Conservation (phyloP, 441 rosid genomes). For the Eutrema salsugineum region DNA sequence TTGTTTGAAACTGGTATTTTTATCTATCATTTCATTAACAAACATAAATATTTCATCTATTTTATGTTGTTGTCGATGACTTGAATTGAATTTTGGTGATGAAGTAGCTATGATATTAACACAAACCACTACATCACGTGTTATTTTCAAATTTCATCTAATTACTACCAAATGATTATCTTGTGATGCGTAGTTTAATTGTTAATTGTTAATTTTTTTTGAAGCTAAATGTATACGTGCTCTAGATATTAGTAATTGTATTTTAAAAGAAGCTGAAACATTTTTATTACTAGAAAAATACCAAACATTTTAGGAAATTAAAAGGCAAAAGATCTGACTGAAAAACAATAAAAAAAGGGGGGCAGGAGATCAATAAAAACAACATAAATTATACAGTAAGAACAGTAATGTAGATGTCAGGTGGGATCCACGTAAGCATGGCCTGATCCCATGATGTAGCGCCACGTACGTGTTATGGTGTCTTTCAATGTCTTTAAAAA, state of each 20-base stretch:
- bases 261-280: neutral
- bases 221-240: neutral
- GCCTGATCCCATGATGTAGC: neutral
- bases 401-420: constrained; percentile 1
- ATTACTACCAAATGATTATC: no score
- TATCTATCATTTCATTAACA: no score
- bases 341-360: no score
- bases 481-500: constrained; percentile 1
- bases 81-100: no score
- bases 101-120: no score
- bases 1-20: no score
- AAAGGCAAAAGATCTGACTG: neutral
- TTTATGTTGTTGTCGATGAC: no score
- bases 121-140: no score
- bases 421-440: neutral
- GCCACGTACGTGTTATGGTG: constrained; percentile 17
- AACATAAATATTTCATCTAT: no score
- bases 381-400: neutral
- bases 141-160: no score
- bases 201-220: neutral
- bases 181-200: neutral
- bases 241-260: neutral
- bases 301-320: neutral
- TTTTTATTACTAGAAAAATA: neutral
- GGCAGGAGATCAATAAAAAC: neutral